Conservation (phyloP, 2,329 filamentous ascomycete species). For the Colletotrichum shisoi region DNA sequence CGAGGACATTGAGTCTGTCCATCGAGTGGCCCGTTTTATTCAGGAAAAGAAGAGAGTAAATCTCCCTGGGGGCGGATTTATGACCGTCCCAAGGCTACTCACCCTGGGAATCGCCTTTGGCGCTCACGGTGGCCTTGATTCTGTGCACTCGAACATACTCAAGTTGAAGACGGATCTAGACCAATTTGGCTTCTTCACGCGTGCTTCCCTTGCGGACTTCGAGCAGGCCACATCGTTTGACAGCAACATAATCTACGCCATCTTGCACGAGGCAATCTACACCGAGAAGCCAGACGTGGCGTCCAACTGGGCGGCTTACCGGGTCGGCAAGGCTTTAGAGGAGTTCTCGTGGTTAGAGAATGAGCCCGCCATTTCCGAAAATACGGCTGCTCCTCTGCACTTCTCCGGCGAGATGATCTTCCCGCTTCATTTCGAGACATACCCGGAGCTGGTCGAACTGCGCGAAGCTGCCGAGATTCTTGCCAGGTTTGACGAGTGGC, state of each 20-base stretch:
- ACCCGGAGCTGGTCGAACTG: slow-evolving; percentile 75
- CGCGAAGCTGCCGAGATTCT: slow-evolving; percentile 74
- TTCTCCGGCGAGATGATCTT: slow-evolving; percentile 96
- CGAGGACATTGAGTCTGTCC: slow-evolving; percentile 75
- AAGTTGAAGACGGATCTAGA: slow-evolving; percentile 76
- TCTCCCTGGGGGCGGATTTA: slow-evolving; percentile 74
- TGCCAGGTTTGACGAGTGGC: slow-evolving; percentile 74
- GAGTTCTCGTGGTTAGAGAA: slow-evolving; percentile 62
- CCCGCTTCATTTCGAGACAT: slow-evolving; percentile 83
- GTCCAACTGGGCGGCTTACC: slow-evolving; percentile 78
- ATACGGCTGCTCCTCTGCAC: slow-evolving; percentile 64
- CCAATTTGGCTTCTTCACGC: slow-evolving; percentile 77
- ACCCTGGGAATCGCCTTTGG: slow-evolving; percentile 82
- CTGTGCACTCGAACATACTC: slow-evolving; percentile 76
- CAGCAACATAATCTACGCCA: slow-evolving; percentile 79
- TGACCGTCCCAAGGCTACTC: slow-evolving; percentile 78
- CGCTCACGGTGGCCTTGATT: slow-evolving; percentile 77
- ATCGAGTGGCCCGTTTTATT: slow-evolving; percentile 71
- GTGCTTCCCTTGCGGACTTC: slow-evolving; percentile 72
- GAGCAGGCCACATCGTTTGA: slow-evolving; percentile 76
- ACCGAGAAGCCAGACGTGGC: slow-evolving; percentile 70
- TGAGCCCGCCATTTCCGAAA: slow-evolving; percentile 42
- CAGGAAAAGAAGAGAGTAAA: slow-evolving; percentile 60
- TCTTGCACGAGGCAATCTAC: slow-evolving; percentile 90
- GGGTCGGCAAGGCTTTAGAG: slow-evolving; percentile 61